Evolutionary conservation across 2,329 filamentous ascomycete species (phyloP).

Genomic region (Stagonosporopsis vannaccii): DNA sequence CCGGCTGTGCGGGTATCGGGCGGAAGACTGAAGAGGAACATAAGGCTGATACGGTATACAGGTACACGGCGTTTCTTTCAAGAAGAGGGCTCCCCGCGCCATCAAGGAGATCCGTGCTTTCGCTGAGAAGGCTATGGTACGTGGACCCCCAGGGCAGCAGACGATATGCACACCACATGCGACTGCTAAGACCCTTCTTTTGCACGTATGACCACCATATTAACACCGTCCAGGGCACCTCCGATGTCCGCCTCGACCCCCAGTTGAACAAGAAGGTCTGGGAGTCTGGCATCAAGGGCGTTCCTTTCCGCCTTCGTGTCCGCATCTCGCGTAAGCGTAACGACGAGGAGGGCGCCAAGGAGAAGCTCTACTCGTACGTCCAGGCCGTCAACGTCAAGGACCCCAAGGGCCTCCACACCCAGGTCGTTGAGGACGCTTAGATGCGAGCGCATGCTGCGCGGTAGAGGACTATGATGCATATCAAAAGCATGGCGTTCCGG

Average conservation of each 20-base stretch:
- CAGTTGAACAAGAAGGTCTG: conserved; percentile 99
- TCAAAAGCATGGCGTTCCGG: conserved; percentile 47
- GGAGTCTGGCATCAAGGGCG: conserved; percentile 99
- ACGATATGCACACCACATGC: not conserved
- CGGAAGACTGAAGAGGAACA: conserved; percentile 68
- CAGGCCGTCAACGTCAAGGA: conserved; percentile 99
- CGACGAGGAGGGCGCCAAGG: conserved; percentile 99
- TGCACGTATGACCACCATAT: not conserved
- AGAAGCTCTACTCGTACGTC: conserved; percentile 99
- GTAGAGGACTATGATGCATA: conserved; percentile 36
- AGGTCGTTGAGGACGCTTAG: conserved; percentile 76
- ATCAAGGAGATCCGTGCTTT: conserved; percentile 99
- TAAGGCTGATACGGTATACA: conserved; percentile 62
- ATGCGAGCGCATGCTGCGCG: conserved; percentile 23
- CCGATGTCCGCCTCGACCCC: conserved; percentile 96
- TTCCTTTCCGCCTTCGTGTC: conserved; percentile 94
- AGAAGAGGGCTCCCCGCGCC: conserved; percentile 97
- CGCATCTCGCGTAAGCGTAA: conserved; percentile 99
- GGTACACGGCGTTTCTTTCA: conserved; percentile 98
- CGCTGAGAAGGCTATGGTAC: conserved; percentile 93
- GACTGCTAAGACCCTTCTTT: not conserved
- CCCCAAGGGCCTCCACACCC: conserved; percentile 95
- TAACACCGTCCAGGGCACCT: conserved; percentile 74
- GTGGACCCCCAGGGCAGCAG: conserved; percentile 44
- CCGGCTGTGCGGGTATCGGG: conserved; percentile 58